Base-by-base conservation (phyloP, 768 basidiomycete genomes). In the Phylloporus scabripes region DNA sequence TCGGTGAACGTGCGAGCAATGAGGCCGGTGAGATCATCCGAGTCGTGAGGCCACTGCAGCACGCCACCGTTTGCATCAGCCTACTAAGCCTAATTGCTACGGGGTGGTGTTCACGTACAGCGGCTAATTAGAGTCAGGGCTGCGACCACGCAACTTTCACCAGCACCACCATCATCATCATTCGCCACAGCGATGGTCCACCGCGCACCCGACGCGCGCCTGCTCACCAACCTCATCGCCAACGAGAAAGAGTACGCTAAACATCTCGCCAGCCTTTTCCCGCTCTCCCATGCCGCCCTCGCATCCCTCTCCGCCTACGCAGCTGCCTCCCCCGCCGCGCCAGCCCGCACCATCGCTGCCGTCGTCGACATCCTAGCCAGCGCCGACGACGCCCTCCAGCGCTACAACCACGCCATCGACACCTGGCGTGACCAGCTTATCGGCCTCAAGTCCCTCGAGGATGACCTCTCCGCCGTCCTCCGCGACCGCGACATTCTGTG, bases 401-500 rank as follows among this genome's bases (percentile, higher is more conserved):
- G 72, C 21, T 91, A 89, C 61, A 75, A 75, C 0, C 68, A 58
- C 8, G 76, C 78, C 0, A 70, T 91, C 2, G 84, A 90, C 32
- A 63, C 74, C 15, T 91, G 87, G 81, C 73, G 79, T 29, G 79
- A 79, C 26, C 72, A 78, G 48, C 73, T 91, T 52, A 73, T 71
- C 51, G 66, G 65, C 3, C 68, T 92, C 53, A 86, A 82, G 60
- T 70, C 70, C 9, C 70, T 85, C 46, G 87, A 92, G 65, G 84
- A 88, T 39, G 87, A 87, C 49, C 79, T 91, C 4, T 73, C 72
- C 4, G 82, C 79, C 54, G 72, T 90, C 45, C 69, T 87, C 4
- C 53, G 51, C 10, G 89, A 92, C 65, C 71, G 86, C 39, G 88
- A 92, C 58, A 92, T 92, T 54, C 73, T 91, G 89, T 90, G 53